Evolutionary conservation across 2,329 filamentous ascomycete species (phyloP), one percentile per base, ranked within the genome.

Genomic region (Penicillium expansum): DNA sequence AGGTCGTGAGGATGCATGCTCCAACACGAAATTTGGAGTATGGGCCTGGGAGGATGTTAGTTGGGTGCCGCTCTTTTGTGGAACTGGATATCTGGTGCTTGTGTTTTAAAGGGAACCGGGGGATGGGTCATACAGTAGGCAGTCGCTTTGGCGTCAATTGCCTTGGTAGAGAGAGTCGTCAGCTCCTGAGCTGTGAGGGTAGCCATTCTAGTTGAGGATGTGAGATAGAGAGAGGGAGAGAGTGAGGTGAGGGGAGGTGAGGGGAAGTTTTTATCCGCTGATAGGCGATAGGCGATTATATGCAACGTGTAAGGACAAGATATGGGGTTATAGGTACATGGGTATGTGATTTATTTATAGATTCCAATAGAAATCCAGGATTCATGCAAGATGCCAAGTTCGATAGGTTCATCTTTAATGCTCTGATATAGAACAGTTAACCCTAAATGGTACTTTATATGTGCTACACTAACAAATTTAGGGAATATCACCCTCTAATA

Each of bases 21-120:
- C 94, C 94, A 60, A 99, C 94, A 62, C 87, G 90, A 81, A 97
- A 99, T 58, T 88, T 83, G 67, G 91, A 95, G 81, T 97, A 96
- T 4, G 90, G 92, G 71, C 85, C 85, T 87, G 32, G 24, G 18
- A 29, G 0, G 8, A 27, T 24, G 22, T 49, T 35, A 49, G 48
- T 42, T 13, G n/a, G 32, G 18, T n/a, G 37, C 29, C 29, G 8
- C 10, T 33, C 14, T 27, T 16, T 30, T n/a, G 27, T 18, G n/a
- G n/a, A n/a, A n/a, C n/a, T n/a, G n/a, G n/a, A n/a, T 49, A 13
- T 35, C 44, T 38, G 47, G 32, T 29, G 37, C 13, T 39, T 29
- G 27, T 27, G 27, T 22, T 29, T 18, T 1, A 14, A 18, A 11
- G 32, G 14, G 38, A 33, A 37, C 39, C 7, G 24, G 33, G 35